Conservation (phyloP, 176 grass and related monocot species). For the Areca catechu region DNA sequence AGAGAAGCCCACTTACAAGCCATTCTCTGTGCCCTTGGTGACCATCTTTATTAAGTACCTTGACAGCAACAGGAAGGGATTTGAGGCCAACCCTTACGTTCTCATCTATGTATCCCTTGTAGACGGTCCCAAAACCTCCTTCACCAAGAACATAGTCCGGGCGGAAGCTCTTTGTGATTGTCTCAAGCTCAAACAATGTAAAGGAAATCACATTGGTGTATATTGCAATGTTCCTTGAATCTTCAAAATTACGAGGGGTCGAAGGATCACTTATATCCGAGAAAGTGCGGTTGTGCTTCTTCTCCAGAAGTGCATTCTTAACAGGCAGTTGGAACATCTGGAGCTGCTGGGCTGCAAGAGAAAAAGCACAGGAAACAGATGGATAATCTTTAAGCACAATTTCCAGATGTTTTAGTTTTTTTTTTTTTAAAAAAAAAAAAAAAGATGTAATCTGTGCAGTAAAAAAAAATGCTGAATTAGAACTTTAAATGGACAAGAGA, state of each 20-base stretch:
- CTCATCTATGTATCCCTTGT: conserved; percentile 99
- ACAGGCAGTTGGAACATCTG: conserved; percentile 71
- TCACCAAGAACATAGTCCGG: conserved; percentile 88
- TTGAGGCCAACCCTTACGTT: conserved; percentile 95
- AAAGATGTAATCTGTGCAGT: too few relatives aligned
- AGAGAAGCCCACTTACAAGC: conserved; percentile 58
- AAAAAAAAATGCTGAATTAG: too few relatives aligned
- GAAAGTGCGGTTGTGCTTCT: conserved; percentile 50
- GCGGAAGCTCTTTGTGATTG: conserved; percentile 95
- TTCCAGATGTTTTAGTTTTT: too few relatives aligned
- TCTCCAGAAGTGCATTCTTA: conserved; percentile 45
- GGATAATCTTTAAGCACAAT: too few relatives aligned
- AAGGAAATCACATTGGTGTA: conserved; percentile 94
- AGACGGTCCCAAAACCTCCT: conserved; percentile 98
- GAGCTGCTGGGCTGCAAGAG: conserved; percentile 71
- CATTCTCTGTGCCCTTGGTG: conserved; percentile 98
- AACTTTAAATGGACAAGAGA: too few relatives aligned
- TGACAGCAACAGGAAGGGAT: conserved; percentile 89
- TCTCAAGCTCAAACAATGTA: conserved; percentile 94
- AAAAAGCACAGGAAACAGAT: too few relatives aligned
- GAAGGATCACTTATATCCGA: conserved; percentile 75
- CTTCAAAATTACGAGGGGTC: conserved; percentile 71
- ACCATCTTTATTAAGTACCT: conserved; percentile 97
- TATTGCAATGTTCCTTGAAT: conserved; percentile 86
- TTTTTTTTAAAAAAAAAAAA: background rate